Percentiles rank a stretch among this genome's conserved stretches.
Evolutionary conservation across 2,329 filamentous ascomycete species (phyloP).

Genomic region (Zalaria sp.): DNA sequence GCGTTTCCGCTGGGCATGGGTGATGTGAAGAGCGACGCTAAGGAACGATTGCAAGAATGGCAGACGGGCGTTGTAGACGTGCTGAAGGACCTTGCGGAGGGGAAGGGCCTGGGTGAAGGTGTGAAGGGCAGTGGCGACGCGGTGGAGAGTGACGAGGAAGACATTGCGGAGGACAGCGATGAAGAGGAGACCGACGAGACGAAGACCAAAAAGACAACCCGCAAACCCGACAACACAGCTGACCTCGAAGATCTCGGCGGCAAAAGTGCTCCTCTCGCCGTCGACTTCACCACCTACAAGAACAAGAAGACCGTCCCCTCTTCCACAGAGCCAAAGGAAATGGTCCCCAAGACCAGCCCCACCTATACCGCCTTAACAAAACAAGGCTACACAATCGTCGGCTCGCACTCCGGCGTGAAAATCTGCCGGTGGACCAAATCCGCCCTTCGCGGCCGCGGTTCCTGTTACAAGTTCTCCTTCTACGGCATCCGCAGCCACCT

Average conservation of each 20-base stretch:
- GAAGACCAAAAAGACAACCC: slow-evolving; percentile 14
- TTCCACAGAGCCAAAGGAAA: slow-evolving; percentile 55
- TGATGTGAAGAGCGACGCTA: slow-evolving; percentile 64
- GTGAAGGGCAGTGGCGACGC: slow-evolving; percentile 71
- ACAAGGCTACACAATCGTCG: slow-evolving; percentile 90
- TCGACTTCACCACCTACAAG: slow-evolving; percentile 74
- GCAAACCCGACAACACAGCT: slow-evolving; percentile 24
- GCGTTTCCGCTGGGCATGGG: slow-evolving; percentile 82
- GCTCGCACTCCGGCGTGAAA: slow-evolving; percentile 90
- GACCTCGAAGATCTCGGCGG: slow-evolving; percentile 76
- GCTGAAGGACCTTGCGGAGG: slow-evolving; percentile 42
- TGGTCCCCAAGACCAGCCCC: slow-evolving; percentile 84
- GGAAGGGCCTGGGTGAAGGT: slow-evolving; percentile 46
- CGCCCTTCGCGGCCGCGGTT: slow-evolving; percentile 79
- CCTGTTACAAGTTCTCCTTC: slow-evolving; percentile 95
- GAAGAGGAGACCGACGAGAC: slow-evolving; percentile 13
- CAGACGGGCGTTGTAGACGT: slow-evolving; percentile 57
- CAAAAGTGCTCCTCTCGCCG: slow-evolving; percentile 41
- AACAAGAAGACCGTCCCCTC: slow-evolving; percentile 26
- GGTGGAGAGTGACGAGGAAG: slow-evolving; percentile 71
- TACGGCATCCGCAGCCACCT: slow-evolving; percentile 94
- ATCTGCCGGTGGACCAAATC: slow-evolving; percentile 99
- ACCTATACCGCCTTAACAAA: slow-evolving; percentile 85
- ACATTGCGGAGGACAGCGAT: slow-evolving; percentile 41
- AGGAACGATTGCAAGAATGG: slow-evolving; percentile 62